Base-by-base conservation (phyloP, 768 basidiomycete species). In the Terana coerulea region DNA sequence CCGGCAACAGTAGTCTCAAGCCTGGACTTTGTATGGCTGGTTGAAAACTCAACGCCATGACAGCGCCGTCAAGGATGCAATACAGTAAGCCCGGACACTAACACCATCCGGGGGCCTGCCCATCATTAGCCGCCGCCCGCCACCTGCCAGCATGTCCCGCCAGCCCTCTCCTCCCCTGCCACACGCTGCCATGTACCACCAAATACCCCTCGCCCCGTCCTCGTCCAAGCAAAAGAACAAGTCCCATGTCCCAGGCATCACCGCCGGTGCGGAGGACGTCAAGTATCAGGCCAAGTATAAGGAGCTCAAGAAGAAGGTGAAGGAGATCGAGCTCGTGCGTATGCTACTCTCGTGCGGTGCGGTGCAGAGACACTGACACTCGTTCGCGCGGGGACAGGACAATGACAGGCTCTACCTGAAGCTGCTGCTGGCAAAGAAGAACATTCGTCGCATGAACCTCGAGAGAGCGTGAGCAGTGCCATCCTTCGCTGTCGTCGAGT, bases 251-350 rank as follows among this genome's bases (percentile, higher is more conserved):
- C 47, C 53, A 19, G 86, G 84, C 55, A 86, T 88, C 56, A 79
- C 86, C 33, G 86, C 86, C 24, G 84, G 86, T 60, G 87, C 85
- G 17, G 89, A 91, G 64, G 90, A 92, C 68, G 80, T 80, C 64
- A 91, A 90, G 69, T 93, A 92, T 66, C 86, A 88, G 53, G 78
- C 81, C 62, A 92, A 92, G 70, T 93, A 92, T 73, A 89, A 83
- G 67, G 90, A 93, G 52, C 74, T 93, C 57, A 91, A 89, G 68
- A 79, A 84, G 69, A 91, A 91, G 72, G 89, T 92, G 52, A 86
- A 83, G 65, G 89, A 92, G 69, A 87, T 92, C 57, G 91, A 93
- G 71, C 68, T 75, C 28, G 91, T 90, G 54, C 60, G 86, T 79
- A 59, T 8, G 36, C 35, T 31, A 37, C 49, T 30, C 29, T 11